Base-by-base conservation (phyloP, 2,329 filamentous ascomycete genomes). In the Cyclaneusma minus region DNA sequence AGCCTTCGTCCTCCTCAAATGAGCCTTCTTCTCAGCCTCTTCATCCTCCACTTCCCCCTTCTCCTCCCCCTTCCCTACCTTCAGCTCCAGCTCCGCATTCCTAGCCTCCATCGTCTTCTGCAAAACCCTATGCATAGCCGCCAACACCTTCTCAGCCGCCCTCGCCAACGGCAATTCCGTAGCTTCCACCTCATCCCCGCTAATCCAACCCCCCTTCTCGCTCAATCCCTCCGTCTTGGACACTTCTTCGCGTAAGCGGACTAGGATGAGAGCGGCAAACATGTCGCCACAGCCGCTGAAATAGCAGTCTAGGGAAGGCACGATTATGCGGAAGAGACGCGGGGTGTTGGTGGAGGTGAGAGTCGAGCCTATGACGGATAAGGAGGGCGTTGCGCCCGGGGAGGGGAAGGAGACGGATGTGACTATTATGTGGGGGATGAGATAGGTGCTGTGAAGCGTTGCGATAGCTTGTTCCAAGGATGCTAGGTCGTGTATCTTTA, bases 241-340 rank as follows among this genome's bases (percentile, higher is more conserved):
- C 2, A 82, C 77, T 14, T 82, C 84, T 57, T 95, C 82, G 31
- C 87, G 75, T 44, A 98, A 71, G 16, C 87, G 73, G 21, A 81
- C 81, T 2, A 93, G 72, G 46, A 83, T 84, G 23, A 98, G 63
- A 6, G 87, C 87, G 16, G 84, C 87, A 47, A 98, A 95, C 87
- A 98, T 94, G 56, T 98, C 89, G 24, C 89, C 89, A 0, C 91
- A 95, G 21, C 89, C 89, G 41, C 79, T 84, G 54, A 95, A 98
- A 61, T 89, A 93, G 54, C 84, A 81, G 46, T 93, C 80, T 32
- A 94, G 74, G 15, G 77, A 69, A 0, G 87, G 84, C 30, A 94
- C 82, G 29, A 79, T 71, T 43, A 95, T 75, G 43, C 77, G 74
- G 61, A 95, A 98, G 27, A 87, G 64, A n/a, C 89, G 75, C 0